Evolutionary conservation across 805 yeast species (phyloP).

Genomic region (Teunomyces cretensis): DNA sequence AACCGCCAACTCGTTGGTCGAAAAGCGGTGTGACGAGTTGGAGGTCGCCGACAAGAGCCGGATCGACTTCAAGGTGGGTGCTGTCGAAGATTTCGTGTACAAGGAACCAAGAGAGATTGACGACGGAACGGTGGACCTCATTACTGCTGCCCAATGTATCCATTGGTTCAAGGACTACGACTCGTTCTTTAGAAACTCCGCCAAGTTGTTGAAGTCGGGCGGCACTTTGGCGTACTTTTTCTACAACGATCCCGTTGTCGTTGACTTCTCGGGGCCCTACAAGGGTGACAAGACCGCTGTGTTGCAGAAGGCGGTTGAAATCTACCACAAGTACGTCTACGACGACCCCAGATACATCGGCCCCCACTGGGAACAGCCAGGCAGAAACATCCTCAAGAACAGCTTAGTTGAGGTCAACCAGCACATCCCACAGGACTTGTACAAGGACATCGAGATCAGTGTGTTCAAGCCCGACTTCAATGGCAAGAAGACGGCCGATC

Average conservation of each 20-base stretch:
- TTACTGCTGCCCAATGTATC: conserved; percentile 43
- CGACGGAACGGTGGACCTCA: conserved; percentile 29
- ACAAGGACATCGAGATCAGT: conserved; percentile 34
- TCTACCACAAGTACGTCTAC: conserved; percentile 42
- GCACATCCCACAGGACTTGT: conserved; percentile 42
- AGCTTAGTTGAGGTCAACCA: conserved; percentile 43
- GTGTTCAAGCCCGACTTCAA: conserved; percentile 21
- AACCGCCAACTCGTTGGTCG: conserved; percentile 35
- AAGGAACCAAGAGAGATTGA: conserved; percentile 13
- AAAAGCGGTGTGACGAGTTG: conserved; percentile 22
- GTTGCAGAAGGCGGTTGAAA: conserved; percentile 19
- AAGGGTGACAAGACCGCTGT: conserved; percentile 13
- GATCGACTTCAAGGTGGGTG: conserved; percentile 30
- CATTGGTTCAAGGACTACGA: conserved; percentile 44
- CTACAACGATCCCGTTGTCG: conserved; percentile 41
- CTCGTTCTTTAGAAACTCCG: conserved; percentile 28
- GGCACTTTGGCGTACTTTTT: conserved; percentile 46
- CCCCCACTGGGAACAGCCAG: conserved; percentile 86
- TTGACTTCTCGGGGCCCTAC: conserved; percentile 22
- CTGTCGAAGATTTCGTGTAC: conserved; percentile 30
- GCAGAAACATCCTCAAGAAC: conserved; percentile 54
- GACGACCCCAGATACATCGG: conserved; percentile 50
- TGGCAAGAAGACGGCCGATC: conserved; percentile 13
- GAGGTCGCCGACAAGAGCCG: conserved; percentile 23
- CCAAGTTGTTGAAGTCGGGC: conserved; percentile 35